Evolutionary conservation across 169 alveolate genomes (phyloP), one percentile per base, ranked within the genome.

Genomic region (Theileria parva): DNA sequence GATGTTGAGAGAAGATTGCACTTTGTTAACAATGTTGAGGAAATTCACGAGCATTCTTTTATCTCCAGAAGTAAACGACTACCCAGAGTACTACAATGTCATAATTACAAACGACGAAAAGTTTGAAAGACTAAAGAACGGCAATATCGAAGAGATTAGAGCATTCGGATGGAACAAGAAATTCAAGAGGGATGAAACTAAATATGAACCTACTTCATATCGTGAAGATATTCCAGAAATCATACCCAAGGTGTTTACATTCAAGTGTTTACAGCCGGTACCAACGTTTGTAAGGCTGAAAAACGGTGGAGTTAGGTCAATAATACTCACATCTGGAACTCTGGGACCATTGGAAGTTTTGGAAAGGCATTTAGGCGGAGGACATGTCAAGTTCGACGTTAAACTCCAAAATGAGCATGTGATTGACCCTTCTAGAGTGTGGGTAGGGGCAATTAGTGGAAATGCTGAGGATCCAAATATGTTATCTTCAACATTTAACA

Each of bases 251-350:
- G 71, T 83, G 9, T 32, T 85, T 67, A 2, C 28, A 23, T 85
- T 85, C 70, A 87, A 73, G 68, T 85, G 91, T 63, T 61, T 85
- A 60, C 86, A 85, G 71, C 57, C 91, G 2, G 74, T 79, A 13
- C 87, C 87, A n/a, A 70, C 91, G 1, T 85, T 85, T 53, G 44
- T 78, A 44, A 60, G 85, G 48, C 23, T 85, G 28, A 74, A 86
- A 76, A 81, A 91, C 30, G 88, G 92, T 59, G 95, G 92, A 63
- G 87, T 90, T 15, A 86, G 95, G 75, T 92, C 97, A 0, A 85
- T 95, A 13, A 91, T 96, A 32, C 94, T 97, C 48, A 96, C 99
- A 1, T 96, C 99, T 17, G 99, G 99, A 0, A 97, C 99, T 12
- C 90, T 97, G 77, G 91, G 98, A 0, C 99, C 99, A 13, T 86